Base-by-base conservation (phyloP, 257 asterid genomes). In the Rhazya stricta region DNA sequence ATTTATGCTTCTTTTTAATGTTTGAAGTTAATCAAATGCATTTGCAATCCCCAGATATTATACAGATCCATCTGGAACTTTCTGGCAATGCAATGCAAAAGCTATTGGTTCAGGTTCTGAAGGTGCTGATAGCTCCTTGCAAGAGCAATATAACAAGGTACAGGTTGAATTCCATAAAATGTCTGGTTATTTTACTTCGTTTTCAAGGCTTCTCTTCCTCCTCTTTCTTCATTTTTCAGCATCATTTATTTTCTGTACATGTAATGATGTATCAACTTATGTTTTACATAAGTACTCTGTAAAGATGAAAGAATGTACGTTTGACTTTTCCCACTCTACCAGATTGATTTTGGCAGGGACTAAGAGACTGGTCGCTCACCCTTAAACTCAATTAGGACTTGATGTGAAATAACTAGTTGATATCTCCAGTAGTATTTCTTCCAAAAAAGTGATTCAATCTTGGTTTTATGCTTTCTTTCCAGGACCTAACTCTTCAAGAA, bases 81-180 rank as follows among this genome's bases (percentile, higher is more conserved):
- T 94, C 88, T 94, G 97, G 96, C 97, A 91, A 82, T 91, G 97
- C 80, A 90, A 89, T 81, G 97, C 97, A 63, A 94, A 94, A 77
- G 97, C 98, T 76, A 94, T 94, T 70, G 98, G 96, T n/a, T 91
- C 97, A 23, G 96, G 97, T 66, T 94, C 97, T 1, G 97, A 91
- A 90, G 98, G 98, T 36, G 98, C 98, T 78, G 98, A 94, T 81
- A 94, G 98, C 89, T 90, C 98, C 72, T 81, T 94, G 90, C 98
- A 91, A 76, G 98, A 94, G 97, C 98, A 91, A 78, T 94, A 72
- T 70, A 89, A 88, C 83, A 86, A 91, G 91, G 98, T 91, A 85
- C 66, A 46, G 6, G 41, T 56, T 13, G 23, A 13, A 69, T 41
- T 61, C 43, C 48, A 8, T 8, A 15, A 73, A 41, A 9, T 23